Conservation (phyloP, 2,329 filamentous ascomycete genomes). For the Neocatenulostroma microsporum region DNA sequence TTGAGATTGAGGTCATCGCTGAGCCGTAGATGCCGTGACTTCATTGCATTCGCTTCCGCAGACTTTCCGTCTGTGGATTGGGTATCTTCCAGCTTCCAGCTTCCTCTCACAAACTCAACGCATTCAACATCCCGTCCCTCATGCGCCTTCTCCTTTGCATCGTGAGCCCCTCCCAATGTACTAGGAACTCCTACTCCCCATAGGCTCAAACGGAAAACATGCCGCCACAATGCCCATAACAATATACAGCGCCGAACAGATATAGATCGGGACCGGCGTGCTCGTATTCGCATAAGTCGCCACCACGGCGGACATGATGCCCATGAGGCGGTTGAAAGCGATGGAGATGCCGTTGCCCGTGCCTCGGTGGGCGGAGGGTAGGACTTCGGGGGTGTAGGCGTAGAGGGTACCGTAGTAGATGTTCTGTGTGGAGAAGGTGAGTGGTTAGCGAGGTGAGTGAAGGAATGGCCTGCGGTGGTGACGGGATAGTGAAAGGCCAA, state of each 20-base stretch:
- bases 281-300: constrained; percentile 47
- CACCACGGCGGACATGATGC: constrained; percentile 62
- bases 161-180: too few relatives aligned
- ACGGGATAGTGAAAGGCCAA: background rate
- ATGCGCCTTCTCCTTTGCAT: too few relatives aligned
- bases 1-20: constrained; percentile 16
- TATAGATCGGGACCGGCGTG: constrained; percentile 58
- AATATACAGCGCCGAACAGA: constrained; percentile 59
- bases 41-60: too few relatives aligned
- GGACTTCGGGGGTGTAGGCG: constrained; percentile 54
- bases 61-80: too few relatives aligned
- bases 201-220: constrained; percentile 60
- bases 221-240: constrained; percentile 52
- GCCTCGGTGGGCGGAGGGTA: constrained; percentile 62
- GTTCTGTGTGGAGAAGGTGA: constrained; percentile 38
- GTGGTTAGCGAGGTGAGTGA: constrained; percentile 4
- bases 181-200: constrained; percentile 49
- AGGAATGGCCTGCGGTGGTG: background rate
- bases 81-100: too few relatives aligned
- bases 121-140: too few relatives aligned
- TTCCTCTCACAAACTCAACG: too few relatives aligned
- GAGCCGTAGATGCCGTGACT: constrained; percentile 2
- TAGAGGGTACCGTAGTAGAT: constrained; percentile 62
- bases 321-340: constrained; percentile 61
- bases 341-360: constrained; percentile 69